Percentiles rank a stretch among this genome's conserved stretches.
These are phyloP conservation scores for Malus domestica DNA, from an alignment of 306 rosid genomes.

Conservation along the genomic window ASM211411v1 NC_041798.1:7703501-7704000, in stretches of 20 bases:
- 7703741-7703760: not conserved
- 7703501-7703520: not conserved
- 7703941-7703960: no score
- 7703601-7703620: not conserved
- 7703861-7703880: no score
- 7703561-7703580: not conserved
- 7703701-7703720: not conserved
- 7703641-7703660: not conserved
- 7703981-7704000: no score
- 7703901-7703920: no score
- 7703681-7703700: no score
- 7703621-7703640: not conserved
- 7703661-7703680: not conserved
- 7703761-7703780: not conserved
- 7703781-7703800: no score
- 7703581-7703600: not conserved
- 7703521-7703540: not conserved
- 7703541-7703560: not conserved
- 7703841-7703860: not conserved
- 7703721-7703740: not conserved
- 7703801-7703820: no score
- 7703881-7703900: no score
- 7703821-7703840: no score
- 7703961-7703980: no score
- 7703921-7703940: no score